Evolutionary conservation across 371 early-diverging fungal genomes (phyloP).

Genomic region (Mucor saturninus): DNA sequence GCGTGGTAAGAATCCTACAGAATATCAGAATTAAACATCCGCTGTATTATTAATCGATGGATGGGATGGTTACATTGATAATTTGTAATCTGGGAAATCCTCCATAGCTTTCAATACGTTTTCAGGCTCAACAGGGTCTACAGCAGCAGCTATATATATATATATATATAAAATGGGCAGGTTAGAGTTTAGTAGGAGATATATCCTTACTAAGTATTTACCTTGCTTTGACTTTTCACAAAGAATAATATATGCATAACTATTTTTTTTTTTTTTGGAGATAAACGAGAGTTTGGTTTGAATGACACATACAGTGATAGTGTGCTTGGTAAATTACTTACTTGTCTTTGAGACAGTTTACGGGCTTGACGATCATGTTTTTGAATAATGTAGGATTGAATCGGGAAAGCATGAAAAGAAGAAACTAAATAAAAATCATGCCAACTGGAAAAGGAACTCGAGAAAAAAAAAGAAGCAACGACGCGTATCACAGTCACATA

Average conservation of each 20-base stretch:
- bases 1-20: constrained; percentile 69
- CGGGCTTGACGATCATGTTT: constrained; percentile 36
- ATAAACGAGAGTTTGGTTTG: too few relatives aligned
- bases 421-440: constrained; percentile 4
- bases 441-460: neutral
- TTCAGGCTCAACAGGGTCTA: constrained; percentile 65
- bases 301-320: too few relatives aligned
- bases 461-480: neutral
- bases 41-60: neutral
- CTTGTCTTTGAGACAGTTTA: constrained; percentile 46
- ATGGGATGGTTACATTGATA: constrained; percentile 40
- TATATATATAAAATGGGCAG: neutral
- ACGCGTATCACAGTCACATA: too few relatives aligned
- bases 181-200: too few relatives aligned
- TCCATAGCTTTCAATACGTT: constrained; percentile 46
- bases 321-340: constrained; percentile 5
- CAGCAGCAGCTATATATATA: constrained; percentile 39
- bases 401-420: constrained; percentile 13
- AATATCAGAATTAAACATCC: too few relatives aligned
- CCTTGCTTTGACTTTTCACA: constrained; percentile 67
- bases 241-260: constrained; percentile 80
- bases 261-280: constrained; percentile 1
- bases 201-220: neutral
- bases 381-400: constrained; percentile 19
- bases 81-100: constrained; percentile 46